phyloP scores from a whole-genome alignment of 768 basidiomycete genomes.

The Agaricus sinodeliciosus region DNA sequence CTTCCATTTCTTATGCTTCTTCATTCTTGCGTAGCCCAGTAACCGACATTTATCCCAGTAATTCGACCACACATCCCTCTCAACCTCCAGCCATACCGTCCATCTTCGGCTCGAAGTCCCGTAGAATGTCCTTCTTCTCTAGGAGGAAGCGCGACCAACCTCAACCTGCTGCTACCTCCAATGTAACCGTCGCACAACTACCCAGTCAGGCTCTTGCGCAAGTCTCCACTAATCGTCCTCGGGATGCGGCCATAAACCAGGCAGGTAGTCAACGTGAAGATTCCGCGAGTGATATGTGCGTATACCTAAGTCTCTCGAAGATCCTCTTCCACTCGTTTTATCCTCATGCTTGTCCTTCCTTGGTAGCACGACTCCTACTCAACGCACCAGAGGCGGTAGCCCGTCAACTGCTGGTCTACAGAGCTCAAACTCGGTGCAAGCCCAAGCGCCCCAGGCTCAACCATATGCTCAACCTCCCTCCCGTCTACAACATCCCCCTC shows the following conservation, averaged over 20 bases:
- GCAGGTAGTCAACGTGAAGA: slow-evolving; percentile 24
- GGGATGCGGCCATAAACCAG: slow-evolving; percentile 20
- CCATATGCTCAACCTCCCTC: slow-evolving; percentile 10
- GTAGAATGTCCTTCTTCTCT: slow-evolving; percentile 93
- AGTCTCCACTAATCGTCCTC: slow-evolving; percentile 27
- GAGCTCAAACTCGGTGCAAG: slow-evolving; percentile 6
- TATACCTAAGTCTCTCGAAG: slow-evolving; percentile 1
- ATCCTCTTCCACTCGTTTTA: neutral
- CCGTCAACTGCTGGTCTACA: slow-evolving; percentile 13
- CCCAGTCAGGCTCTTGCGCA: slow-evolving; percentile 66
- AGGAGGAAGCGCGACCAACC: slow-evolving; percentile 65
- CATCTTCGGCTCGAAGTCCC: slow-evolving; percentile 43
- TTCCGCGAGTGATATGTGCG: slow-evolving; percentile 19
- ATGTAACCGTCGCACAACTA: slow-evolving; percentile 54
- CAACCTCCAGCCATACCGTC: slow-evolving; percentile 56
- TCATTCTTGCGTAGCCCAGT: slow-evolving; percentile 4
- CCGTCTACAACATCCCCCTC: slow-evolving; percentile 15
- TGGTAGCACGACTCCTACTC: slow-evolving; percentile 1
- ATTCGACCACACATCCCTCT: slow-evolving; percentile 10
- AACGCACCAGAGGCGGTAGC: slow-evolving; percentile 15
- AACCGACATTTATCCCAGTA: neutral
- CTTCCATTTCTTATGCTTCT: neutral
- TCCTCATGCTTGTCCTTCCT: slow-evolving; percentile 6
- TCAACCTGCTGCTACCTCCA: slow-evolving; percentile 22
- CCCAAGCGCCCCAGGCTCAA: slow-evolving; percentile 14